A percentile compares a stretch with the other conserved stretches of the same genome.
Evolutionary conservation across 179 eudicot genomes (phyloP).

Genomic region (Spinacia oleracea): DNA sequence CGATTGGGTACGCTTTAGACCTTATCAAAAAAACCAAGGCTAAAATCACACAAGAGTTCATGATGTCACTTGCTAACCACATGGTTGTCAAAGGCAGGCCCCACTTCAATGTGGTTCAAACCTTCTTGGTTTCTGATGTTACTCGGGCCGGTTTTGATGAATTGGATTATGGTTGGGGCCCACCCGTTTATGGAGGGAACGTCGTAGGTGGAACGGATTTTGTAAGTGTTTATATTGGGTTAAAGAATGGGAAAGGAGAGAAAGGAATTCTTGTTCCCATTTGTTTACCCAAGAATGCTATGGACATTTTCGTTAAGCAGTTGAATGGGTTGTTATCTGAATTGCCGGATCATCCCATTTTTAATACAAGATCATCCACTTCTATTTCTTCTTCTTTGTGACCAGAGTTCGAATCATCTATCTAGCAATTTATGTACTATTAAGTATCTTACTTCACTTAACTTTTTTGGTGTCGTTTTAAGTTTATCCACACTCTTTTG

Average conservation of each 20-base stretch:
- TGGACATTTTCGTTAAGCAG: constrained; percentile 43
- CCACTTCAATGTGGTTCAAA: constrained; percentile 37
- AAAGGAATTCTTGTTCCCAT: constrained; percentile 44
- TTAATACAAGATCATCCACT: background rate
- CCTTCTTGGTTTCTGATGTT: constrained; percentile 48
- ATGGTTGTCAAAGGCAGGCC: constrained; percentile 55
- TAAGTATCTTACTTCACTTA: no score
- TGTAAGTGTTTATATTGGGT: constrained; percentile 28
- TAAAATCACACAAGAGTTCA: constrained; percentile 45
- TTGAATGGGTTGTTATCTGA: constrained; percentile 14
- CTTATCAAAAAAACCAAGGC: constrained; percentile 42
- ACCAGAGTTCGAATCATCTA: no score
- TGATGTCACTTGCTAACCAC: constrained; percentile 55
- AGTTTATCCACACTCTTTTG: no score
- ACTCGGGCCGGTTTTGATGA: constrained; percentile 44
- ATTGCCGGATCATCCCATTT: background rate
- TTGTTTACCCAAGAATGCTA: constrained; percentile 37
- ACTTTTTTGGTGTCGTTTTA: no score
- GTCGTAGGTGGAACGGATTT: constrained; percentile 30
- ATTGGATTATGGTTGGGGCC: constrained; percentile 73
- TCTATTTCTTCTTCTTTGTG: constrained; percentile 18
- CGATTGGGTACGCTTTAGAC: constrained; percentile 43
- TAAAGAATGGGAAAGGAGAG: constrained; percentile 34
- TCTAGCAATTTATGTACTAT: no score
- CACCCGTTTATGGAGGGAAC: constrained; percentile 42